These are phyloP conservation scores for Cystofilobasidium bisporidii DNA, from an alignment of 768 basidiomycete genomes.

Conservation along the genomic window DNA sequence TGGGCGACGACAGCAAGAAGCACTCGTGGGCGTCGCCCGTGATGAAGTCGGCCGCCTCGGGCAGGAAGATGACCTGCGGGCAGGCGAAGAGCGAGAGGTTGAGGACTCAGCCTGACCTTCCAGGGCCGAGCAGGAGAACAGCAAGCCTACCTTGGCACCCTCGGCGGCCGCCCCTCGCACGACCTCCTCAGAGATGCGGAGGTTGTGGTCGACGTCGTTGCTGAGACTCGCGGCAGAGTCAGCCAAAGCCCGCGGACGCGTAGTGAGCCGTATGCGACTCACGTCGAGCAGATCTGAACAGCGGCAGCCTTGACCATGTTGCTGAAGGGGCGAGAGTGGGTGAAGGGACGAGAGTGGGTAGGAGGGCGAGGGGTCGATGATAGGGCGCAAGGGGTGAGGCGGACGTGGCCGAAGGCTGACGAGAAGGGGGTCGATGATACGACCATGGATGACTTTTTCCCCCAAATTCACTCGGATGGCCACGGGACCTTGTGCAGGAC, in stretches of 20 bases:
- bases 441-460: too few relatives aligned
- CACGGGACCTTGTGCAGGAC: too few relatives aligned
- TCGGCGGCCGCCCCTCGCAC: slow-evolving; percentile 31
- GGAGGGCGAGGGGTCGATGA: too few relatives aligned
- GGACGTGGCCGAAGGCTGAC: too few relatives aligned
- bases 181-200: slow-evolving; percentile 30
- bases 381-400: too few relatives aligned
- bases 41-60: slow-evolving; percentile 37
- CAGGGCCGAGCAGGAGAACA: not conserved
- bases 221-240: slow-evolving; percentile 13
- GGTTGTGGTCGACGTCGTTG: slow-evolving; percentile 32
- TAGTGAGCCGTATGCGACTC: too few relatives aligned
- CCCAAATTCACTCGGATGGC: too few relatives aligned
- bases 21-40: slow-evolving; percentile 29
- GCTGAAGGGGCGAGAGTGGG: too few relatives aligned
- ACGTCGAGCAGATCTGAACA: slow-evolving; percentile 5
- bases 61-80: slow-evolving; percentile 32
- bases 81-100: not conserved
- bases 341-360: too few relatives aligned
- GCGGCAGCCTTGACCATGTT: not conserved
- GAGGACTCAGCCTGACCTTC: too few relatives aligned
- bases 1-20: slow-evolving; percentile 32
- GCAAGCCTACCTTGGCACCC: slow-evolving; percentile 33
- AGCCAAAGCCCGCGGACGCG: too few relatives aligned
- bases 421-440: too few relatives aligned